Evolutionary conservation across 1,284 basidiomycete species (phyloP).

Genomic region (Ceratobasidium sp.): DNA sequence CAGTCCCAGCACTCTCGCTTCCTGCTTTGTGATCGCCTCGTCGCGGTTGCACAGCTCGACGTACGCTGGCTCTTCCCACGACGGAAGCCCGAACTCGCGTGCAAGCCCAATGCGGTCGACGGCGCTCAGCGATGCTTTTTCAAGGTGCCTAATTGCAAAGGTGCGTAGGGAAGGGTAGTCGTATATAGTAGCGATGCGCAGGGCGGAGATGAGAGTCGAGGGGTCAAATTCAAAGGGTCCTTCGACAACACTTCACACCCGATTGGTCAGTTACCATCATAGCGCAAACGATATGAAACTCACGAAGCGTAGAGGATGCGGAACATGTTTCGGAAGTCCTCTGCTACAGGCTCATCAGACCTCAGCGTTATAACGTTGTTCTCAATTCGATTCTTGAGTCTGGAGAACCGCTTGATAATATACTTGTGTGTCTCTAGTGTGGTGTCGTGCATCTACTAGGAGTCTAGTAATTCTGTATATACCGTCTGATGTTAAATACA

Average conservation of each 20-base stretch:
- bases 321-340: constrained; percentile 5
- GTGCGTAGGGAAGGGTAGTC: background rate
- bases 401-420: background rate
- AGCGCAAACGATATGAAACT: background rate
- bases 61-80: constrained; percentile 41
- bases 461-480: too few species aligned
- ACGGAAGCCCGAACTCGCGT: constrained; percentile 11
- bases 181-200: constrained; percentile 4
- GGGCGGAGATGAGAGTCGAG: background rate
- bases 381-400: background rate
- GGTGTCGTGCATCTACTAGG: background rate
- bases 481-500: background rate
- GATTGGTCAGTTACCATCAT: background rate
- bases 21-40: constrained; percentile 24
- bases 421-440: constrained; percentile 14
- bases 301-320: constrained; percentile 14
- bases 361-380: background rate
- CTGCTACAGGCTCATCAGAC: background rate
- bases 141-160: constrained; percentile 27
- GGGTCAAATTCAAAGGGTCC: constrained; percentile 2
- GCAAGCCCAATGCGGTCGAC: constrained; percentile 36
- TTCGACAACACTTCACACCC: background rate
- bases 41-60: constrained; percentile 23
- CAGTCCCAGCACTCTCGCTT: constrained; percentile 18
- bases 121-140: constrained; percentile 6